These are phyloP conservation scores for Fusarium cyanostomum DNA, from an alignment of 2,329 filamentous ascomycete genomes.

Conservation along the genomic window DNA sequence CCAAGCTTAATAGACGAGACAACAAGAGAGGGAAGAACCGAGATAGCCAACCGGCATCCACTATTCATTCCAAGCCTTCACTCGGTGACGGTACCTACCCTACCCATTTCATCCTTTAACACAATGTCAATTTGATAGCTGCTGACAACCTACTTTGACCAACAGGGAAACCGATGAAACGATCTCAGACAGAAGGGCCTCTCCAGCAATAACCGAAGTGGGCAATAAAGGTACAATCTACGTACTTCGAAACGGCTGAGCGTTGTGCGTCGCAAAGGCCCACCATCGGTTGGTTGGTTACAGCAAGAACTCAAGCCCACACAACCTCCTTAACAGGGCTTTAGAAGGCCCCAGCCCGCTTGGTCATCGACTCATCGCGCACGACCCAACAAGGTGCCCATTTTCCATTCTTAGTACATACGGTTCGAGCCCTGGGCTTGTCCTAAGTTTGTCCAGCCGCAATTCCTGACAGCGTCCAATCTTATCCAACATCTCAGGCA, in stretches of 20 bases:
- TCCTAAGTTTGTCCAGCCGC: not conserved
- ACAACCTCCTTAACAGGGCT: not conserved
- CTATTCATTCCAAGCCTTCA: not conserved
- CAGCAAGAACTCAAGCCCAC: slow-evolving; percentile 2
- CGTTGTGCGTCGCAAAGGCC: not conserved
- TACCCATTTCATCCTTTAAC: not conserved
- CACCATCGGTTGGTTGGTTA: not conserved
- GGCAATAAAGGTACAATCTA: not conserved
- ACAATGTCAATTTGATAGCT: slow-evolving; percentile 3
- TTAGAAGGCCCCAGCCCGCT: not conserved
- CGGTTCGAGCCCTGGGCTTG: not conserved
- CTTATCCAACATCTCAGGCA: not conserved
- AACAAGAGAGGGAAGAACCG: not conserved
- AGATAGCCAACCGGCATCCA: slow-evolving; percentile 5
- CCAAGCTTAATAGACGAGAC: slow-evolving; percentile 7
- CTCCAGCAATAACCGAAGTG: not conserved
- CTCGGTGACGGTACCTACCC: not conserved
- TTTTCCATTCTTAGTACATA: not conserved
- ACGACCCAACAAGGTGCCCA: slow-evolving; percentile 26
- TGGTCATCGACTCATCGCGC: not conserved
- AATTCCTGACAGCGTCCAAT: not conserved
- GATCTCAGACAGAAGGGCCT: not conserved
- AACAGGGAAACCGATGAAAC: not conserved
- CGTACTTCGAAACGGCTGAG: not conserved
- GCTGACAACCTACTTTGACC: slow-evolving; percentile 7